Evolutionary conservation across 2,329 filamentous ascomycete species (phyloP), one percentile per base, ranked within the genome.

Genomic region (Penicillium sp.): DNA sequence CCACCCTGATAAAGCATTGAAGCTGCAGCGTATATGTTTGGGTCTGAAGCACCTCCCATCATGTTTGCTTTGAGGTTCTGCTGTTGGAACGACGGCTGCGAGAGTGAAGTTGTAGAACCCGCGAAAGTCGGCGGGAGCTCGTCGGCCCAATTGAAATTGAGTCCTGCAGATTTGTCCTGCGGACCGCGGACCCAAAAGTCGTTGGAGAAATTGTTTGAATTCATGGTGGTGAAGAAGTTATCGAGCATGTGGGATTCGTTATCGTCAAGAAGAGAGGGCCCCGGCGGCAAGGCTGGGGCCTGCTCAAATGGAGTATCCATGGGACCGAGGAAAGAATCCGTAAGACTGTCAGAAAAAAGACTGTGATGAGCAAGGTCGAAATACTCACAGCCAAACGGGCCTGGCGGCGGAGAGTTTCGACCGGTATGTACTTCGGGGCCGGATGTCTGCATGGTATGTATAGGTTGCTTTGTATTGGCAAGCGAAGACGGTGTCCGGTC

Each of bases 351-450:
- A 48, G 44, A 25, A 9, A 40, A 13, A 42, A 22, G 1, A 33
- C 5, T 9, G n/a, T n/a, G 14, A 41, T 24, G 20, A 41, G 20
- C 13, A 25, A n/a, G 14, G 20, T 27, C n/a, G 39, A 25, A 14
- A 41, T 25, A 80, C 85, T 62, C 79, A 88, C 85, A 88, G 65
- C 85, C 86, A 78, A 88, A 88, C 33, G 83, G 81, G 66, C 81
- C 74, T 58, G 80, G 76, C 50, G 77, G 73, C 63, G 82, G 77
- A 63, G 79, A 75, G 68, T 79, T 73, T 75, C 78, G 73, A 45
- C 63, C 63, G 43, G 63, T 60, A 16, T 62, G 67, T 50, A 64
- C 50, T 53, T 71, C 61, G 28, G 67, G 55, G 35, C 60, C 58
- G 30, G 63, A 64, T 49, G 66, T 63, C 55, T 73, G 65, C 68